These are phyloP conservation scores for Chytridiales sp. DNA, from an alignment of 371 early-diverging fungal genomes.

Conservation along the genomic window DNA sequence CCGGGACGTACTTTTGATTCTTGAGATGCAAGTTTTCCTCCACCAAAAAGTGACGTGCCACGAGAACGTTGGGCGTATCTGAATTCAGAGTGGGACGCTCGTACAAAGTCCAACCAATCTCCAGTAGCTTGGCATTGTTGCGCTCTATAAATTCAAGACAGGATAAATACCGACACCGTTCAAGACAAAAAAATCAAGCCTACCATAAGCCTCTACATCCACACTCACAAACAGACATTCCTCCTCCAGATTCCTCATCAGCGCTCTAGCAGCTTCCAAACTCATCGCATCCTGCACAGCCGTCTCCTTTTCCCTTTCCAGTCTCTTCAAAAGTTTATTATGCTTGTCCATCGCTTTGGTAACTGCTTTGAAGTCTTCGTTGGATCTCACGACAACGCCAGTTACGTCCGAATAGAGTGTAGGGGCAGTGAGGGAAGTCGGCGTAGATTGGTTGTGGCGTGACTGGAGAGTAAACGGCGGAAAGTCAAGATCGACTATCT, in stretches of 20 bases:
- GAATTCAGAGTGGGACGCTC: too few species aligned
- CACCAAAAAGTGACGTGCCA: slow-evolving; percentile 17
- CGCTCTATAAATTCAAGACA: slow-evolving; percentile 7
- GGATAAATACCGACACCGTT: background rate
- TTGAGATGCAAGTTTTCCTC: slow-evolving; percentile 12
- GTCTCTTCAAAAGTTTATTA: slow-evolving; percentile 4
- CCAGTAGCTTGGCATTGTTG: slow-evolving; percentile 16
- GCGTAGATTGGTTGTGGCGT: too few species aligned
- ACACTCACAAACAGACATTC: slow-evolving; percentile 16
- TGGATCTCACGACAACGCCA: slow-evolving; percentile 6
- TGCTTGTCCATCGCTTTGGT: slow-evolving; percentile 16
- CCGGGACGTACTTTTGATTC: slow-evolving; percentile 19
- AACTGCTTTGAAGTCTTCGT: slow-evolving; percentile 13
- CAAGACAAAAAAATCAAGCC: background rate
- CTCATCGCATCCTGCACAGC: too few species aligned
- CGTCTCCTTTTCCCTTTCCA: slow-evolving; percentile 11
- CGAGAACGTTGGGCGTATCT: slow-evolving; percentile 1
- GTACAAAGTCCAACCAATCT: slow-evolving; percentile 25
- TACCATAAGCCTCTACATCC: slow-evolving; percentile 24
- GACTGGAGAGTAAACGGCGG: too few species aligned
- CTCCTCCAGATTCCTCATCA: slow-evolving; percentile 5
- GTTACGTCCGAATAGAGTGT: slow-evolving; percentile 19
- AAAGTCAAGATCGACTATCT: too few species aligned
- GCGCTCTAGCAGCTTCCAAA: too few species aligned
- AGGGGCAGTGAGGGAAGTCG: too few species aligned